Base-by-base conservation (phyloP, 1,284 basidiomycete species). In the Phellinidium pouzarii region DNA sequence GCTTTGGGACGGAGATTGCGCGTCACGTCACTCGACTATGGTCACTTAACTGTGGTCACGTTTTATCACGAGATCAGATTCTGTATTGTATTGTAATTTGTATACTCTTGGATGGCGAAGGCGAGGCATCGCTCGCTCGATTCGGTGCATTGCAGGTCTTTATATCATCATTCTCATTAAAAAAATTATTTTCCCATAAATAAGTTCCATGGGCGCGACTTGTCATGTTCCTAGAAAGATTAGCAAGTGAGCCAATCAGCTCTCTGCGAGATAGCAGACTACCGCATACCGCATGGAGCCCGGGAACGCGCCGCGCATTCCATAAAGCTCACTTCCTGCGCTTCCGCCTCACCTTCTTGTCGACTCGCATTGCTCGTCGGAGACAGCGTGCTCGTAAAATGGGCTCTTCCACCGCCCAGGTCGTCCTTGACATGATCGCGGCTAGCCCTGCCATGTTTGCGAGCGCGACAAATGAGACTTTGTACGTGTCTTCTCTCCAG, bases 401-500 rank as follows among this genome's bases (percentile, higher is more conserved):
- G 50, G 50, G 37, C 20, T 5, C 34, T 29, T 8, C 12, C 11
- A 12, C 19, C 20, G 34, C 7, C 1, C 50, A 51, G 50, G 29
- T 44, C 50, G 50, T 51, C 20, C 14, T 51, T 22, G 20, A 27
- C 43, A 17, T 31, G 41, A 12, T 37, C 31, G 31, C 27, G 31
- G 17, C 48, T 17, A 44, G 20, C 6, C 26, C 22, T 41, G 27
- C 31, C 14, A 34, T 1, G 22, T 37, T 14, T 5, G 31, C 31
- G 9, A 25, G 22, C 42, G 29, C 29, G 12, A 7, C 12, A 6
- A 31, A 40, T n/a, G 34, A 53, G 26, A 20, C 27, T n/a, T n/a
- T n/a, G 50, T 52, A 29, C 23, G 50, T 52, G n/a, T 17, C 34
- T 19, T 12, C 19, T 14, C 19, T 51, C n/a, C n/a, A n/a, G 19